Base-by-base conservation (phyloP, 1,284 basidiomycete genomes). In the Malassezia slooffiae region DNA sequence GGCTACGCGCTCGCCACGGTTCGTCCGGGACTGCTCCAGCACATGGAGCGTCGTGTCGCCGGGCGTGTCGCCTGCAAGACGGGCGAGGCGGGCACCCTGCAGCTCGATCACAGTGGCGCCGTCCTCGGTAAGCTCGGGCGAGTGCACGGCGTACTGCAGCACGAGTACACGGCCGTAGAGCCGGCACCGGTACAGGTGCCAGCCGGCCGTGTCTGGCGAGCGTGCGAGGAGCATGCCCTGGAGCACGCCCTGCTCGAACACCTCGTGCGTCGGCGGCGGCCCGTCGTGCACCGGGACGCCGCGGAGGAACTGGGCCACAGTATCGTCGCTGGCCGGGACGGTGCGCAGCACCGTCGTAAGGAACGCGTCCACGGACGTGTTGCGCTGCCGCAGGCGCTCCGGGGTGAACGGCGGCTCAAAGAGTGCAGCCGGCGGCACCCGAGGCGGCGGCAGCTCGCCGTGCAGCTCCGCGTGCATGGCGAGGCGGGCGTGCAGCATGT, bases 401-500 rank as follows among this genome's bases (percentile, higher is more conserved):
- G 46, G 46, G 5, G 34, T 34, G n/a, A 8, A 24, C 7, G 41
- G 29, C 4, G 33, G 11, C n/a, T 48, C 35, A 31, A 48, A 48
- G 2, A 42, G 22, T 10, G 22, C 20, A 4, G 26, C 21, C 12
- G 41, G 40, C 1, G 37, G 45, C 22, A 34, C 30, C 13, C 12
- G 17, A 10, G 35, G 7, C 13, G 22, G 17, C 15, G 17, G 30
- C 17, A 5, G 17, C 15, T 39, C 38, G 6, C 10, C 16, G 8
- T 23, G 38, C 11, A 22, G 15, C n/a, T 22, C 13, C 21, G 38
- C 38, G n/a, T 29, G 27, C 15, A 9, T 13, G 15, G 13, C 23
- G 13, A 41, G n/a, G 23, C 38, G 44, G 21, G 43, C 46, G 28
- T 16, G 28, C 30, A 43, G 10, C 8, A 13, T 23, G 9, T 38